A percentile compares a stretch with the other conserved stretches of the same genome.
Conservation (phyloP, 495 filamentous ascomycete genomes). For the Hypoxylon crocopeplum region DNA sequence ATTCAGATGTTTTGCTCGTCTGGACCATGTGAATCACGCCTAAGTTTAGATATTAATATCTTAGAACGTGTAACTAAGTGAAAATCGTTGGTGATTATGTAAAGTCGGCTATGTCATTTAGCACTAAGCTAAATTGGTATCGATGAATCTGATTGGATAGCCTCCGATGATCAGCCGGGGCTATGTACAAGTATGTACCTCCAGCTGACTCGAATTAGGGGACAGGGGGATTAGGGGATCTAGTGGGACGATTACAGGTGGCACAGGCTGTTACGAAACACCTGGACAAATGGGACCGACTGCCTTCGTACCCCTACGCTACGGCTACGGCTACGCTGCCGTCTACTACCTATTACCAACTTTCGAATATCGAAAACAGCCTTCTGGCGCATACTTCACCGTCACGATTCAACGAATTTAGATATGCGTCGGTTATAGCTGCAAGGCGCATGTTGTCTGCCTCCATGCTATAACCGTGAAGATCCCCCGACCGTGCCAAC, state of each 20-base stretch:
- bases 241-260: constrained; percentile 33
- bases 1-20: too few species aligned
- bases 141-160: too few species aligned
- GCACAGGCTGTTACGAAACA: constrained; percentile 36
- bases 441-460: constrained; percentile 31
- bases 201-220: too few species aligned
- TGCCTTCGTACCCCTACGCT: constrained; percentile 4
- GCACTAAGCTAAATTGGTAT: constrained; percentile 5
- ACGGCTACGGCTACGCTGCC: too few species aligned
- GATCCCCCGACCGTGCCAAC: constrained; percentile 26
- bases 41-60: constrained; percentile 12
- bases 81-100: background rate
- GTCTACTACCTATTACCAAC: too few species aligned
- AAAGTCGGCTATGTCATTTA: constrained; percentile 5
- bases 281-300: background rate
- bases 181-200: too few species aligned
- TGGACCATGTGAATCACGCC: too few species aligned
- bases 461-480: constrained; percentile 38
- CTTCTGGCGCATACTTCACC: constrained; percentile 10
- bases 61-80: background rate
- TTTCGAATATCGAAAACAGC: too few species aligned
- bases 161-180: too few species aligned
- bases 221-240: constrained; percentile 28
- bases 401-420: too few species aligned
- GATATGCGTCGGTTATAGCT: constrained; percentile 41